Percentiles rank a stretch among this genome's conserved stretches.
phyloP scores from a whole-genome alignment of 345 rosid genomes.

The Murraya paniculata region DNA sequence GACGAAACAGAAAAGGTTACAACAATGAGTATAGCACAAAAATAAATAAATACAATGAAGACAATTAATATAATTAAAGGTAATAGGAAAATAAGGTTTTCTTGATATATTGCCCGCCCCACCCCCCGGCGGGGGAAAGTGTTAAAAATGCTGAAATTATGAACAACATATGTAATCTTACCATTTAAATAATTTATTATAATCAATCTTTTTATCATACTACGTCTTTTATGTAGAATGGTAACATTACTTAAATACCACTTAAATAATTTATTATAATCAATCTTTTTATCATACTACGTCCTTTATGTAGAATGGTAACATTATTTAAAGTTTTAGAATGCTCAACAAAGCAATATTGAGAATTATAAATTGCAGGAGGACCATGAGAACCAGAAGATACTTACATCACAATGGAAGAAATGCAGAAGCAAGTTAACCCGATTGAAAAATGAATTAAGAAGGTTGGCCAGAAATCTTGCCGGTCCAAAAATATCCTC shows the following conservation, averaged over 20 bases:
- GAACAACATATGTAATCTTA: neutral
- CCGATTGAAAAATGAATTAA: conserved; percentile 47
- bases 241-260: neutral
- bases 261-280: neutral
- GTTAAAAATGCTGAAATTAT: neutral
- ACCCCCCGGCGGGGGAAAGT: too few species aligned
- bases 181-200: neutral
- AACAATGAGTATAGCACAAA: neutral
- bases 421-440: conserved; percentile 45
- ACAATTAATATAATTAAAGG: neutral
- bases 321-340: neutral
- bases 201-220: neutral
- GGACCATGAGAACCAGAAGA: conserved; percentile 7
- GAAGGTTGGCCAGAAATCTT: conserved; percentile 57
- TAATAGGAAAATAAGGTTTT: neutral
- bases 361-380: neutral
- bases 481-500: conserved; percentile 47
- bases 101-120: neutral
- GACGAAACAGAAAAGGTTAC: conserved; percentile 11
- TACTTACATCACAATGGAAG: conserved; percentile 62
- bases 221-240: neutral
- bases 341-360: neutral
- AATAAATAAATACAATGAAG: neutral
- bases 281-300: neutral
- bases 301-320: neutral